phyloP scores from a whole-genome alignment of 2,329 filamentous ascomycete genomes.

The Pseudocercospora vitis region DNA sequence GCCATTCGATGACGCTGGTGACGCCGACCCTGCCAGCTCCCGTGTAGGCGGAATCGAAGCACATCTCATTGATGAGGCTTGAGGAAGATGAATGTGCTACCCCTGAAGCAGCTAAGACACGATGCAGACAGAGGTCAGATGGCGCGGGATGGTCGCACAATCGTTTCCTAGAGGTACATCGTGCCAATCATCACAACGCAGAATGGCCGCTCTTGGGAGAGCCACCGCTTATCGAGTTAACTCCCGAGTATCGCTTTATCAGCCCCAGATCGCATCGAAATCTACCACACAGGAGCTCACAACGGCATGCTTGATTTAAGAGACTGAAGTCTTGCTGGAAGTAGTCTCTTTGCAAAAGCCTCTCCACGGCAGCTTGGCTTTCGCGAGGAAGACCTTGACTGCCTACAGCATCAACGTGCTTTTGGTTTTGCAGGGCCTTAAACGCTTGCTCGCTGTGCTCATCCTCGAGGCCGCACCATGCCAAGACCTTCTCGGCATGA shows the following conservation, averaged over 20 bases:
- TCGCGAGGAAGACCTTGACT: background rate
- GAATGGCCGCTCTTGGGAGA: background rate
- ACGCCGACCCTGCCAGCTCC: no score
- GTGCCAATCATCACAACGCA: background rate
- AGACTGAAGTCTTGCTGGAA: background rate
- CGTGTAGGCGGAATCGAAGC: no score
- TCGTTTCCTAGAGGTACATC: no score
- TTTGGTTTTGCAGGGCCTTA: background rate
- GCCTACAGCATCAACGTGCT: background rate
- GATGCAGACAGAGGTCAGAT: no score
- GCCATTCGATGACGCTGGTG: no score
- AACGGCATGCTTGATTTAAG: background rate
- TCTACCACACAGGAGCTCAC: background rate
- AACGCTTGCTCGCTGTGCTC: background rate
- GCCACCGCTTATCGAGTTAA: background rate
- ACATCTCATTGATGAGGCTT: no score
- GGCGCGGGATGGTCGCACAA: no score
- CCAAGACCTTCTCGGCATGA: conserved; percentile 4
- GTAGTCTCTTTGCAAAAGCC: background rate
- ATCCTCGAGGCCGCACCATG: background rate
- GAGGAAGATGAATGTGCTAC: no score
- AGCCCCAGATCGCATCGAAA: background rate
- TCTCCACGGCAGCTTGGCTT: background rate
- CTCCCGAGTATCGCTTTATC: background rate
- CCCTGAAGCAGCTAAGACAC: no score